These are phyloP conservation scores for Penicillium maclennaniae DNA, from an alignment of 495 filamentous ascomycete genomes.

Conservation along the genomic window DNA sequence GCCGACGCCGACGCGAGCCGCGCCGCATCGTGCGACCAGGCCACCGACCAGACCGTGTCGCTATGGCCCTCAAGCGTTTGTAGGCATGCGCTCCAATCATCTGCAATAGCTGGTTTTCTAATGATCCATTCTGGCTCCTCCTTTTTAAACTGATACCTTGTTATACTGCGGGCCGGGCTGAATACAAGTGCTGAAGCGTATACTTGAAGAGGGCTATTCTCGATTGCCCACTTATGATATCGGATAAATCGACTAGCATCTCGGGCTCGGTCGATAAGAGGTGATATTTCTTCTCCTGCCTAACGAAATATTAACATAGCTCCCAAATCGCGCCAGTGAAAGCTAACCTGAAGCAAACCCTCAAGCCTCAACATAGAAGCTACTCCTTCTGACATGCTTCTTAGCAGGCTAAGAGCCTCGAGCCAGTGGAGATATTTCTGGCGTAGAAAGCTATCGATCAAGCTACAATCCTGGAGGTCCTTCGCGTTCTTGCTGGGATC, in stretches of 20 bases:
- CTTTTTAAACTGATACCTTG: constrained; percentile 12
- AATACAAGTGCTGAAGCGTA: constrained; percentile 32
- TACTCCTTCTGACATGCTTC: constrained; percentile 23
- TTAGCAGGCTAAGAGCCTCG: constrained; percentile 30
- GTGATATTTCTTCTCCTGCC: not conserved
- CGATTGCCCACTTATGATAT: constrained; percentile 19
- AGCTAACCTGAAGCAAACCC: constrained; percentile 7
- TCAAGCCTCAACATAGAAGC: constrained; percentile 11
- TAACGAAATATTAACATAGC: not conserved
- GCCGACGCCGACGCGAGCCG: not conserved
- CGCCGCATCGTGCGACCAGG: not conserved
- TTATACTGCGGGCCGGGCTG: constrained; percentile 21
- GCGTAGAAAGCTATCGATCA: constrained; percentile 18
- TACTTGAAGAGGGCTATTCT: constrained; percentile 29
- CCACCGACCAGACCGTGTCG: not conserved
- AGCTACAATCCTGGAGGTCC: constrained; percentile 3
- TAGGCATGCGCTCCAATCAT: constrained; percentile 12
- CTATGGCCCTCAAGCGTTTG: constrained; percentile 10
- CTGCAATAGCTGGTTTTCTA: constrained; percentile 10
- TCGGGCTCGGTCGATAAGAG: constrained; percentile 17
- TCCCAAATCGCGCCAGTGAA: not conserved
- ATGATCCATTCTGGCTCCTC: constrained; percentile 16
- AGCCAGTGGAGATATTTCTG: constrained; percentile 34
- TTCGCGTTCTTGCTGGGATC: not conserved
- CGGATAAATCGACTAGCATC: constrained; percentile 31